phyloP scores from a whole-genome alignment of 2,329 filamentous ascomycete species.

The Blastomyces parvus region DNA sequence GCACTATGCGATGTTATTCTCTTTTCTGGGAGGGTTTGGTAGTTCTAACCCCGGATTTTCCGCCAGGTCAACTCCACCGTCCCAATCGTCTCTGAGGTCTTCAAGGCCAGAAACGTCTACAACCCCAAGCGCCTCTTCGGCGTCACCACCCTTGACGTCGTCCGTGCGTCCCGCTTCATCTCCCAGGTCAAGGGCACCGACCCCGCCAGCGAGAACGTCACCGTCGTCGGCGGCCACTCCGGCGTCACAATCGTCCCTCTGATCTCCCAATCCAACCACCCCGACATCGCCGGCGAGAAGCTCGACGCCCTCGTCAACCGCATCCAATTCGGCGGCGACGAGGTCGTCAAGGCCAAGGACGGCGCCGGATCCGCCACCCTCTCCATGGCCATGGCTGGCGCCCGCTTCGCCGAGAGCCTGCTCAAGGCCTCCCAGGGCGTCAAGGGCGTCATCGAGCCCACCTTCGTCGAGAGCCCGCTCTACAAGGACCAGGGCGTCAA shows the following conservation, averaged over 20 bases:
- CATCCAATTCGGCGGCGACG: conserved; percentile 97
- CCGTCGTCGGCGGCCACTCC: conserved; percentile 93
- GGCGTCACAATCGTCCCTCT: conserved; percentile 97
- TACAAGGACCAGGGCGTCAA: conserved; percentile 98
- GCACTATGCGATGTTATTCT: conserved; percentile 4
- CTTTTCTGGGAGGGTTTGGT: not conserved
- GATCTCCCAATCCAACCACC: conserved; percentile 86
- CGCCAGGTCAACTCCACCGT: conserved; percentile 88
- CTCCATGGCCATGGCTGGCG: conserved; percentile 96
- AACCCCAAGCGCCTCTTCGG: conserved; percentile 99
- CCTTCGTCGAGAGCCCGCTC: conserved; percentile 91
- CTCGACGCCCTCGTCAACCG: conserved; percentile 73
- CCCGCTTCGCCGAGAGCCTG: conserved; percentile 75
- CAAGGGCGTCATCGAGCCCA: conserved; percentile 91
- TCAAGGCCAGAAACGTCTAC: conserved; percentile 92
- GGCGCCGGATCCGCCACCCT: conserved; percentile 94
- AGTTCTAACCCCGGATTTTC: not conserved
- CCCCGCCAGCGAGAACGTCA: conserved; percentile 86
- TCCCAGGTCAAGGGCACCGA: conserved; percentile 84
- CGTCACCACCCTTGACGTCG: conserved; percentile 97
- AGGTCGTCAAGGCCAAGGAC: conserved; percentile 98
- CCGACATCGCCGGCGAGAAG: conserved; percentile 67
- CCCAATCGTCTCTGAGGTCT: conserved; percentile 92
- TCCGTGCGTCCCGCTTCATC: conserved; percentile 96
- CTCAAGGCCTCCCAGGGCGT: conserved; percentile 87